Evolutionary conservation across 345 rosid genomes (phyloP).

Genomic region (Bruguiera gymnorhiza): DNA sequence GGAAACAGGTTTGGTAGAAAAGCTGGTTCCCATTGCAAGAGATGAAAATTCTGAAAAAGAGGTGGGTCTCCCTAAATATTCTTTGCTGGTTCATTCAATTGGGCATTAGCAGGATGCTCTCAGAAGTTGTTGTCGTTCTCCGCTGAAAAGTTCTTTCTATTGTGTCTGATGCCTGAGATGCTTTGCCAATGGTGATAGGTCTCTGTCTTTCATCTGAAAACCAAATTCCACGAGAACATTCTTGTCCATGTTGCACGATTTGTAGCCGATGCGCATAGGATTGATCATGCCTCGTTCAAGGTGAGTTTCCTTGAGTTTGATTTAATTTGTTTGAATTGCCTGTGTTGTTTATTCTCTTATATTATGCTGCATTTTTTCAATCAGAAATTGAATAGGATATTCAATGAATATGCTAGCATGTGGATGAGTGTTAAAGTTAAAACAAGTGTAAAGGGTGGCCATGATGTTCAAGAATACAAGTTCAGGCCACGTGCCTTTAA

Average conservation of each 20-base stretch:
- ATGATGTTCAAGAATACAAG: conserved; percentile 55
- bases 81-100: background rate
- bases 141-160: background rate
- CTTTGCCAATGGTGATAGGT: conserved; percentile 36
- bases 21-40: conserved; percentile 49
- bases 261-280: conserved; percentile 49
- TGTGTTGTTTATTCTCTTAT: conserved; percentile 19
- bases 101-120: background rate
- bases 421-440: conserved; percentile 83
- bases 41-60: conserved; percentile 41
- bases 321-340: conserved; percentile 5
- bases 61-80: conserved; percentile 20
- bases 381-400: conserved; percentile 66
- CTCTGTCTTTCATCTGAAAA: conserved; percentile 51
- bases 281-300: conserved; percentile 64
- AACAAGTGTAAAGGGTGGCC: conserved; percentile 54
- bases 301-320: conserved; percentile 35
- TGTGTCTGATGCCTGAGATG: background rate
- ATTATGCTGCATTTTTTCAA: conserved; percentile 23
- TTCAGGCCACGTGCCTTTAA: conserved; percentile 75
- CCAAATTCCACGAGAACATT: conserved; percentile 50
- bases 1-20: conserved; percentile 57
- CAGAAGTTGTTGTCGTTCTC: background rate
- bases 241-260: conserved; percentile 60
- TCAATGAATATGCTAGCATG: conserved; percentile 49